Base-by-base conservation (phyloP, 495 filamentous ascomycete genomes). In the Chaetomidium leptoderma region DNA sequence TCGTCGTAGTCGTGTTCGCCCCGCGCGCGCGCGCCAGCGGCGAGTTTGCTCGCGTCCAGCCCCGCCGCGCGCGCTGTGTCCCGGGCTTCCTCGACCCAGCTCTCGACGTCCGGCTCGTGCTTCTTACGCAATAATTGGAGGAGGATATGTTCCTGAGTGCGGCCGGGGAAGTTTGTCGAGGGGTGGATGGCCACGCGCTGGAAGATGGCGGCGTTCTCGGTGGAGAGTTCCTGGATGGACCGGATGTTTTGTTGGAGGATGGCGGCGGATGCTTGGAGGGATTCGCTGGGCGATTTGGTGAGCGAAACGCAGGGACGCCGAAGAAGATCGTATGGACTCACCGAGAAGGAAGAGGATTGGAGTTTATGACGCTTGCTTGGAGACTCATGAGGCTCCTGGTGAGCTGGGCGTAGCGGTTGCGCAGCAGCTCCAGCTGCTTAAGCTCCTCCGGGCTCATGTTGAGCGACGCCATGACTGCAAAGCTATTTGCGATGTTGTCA, bases 51-150 rank as follows among this genome's bases (percentile, higher is more conserved):
- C 11, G 52, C 40, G 16, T 65, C 60, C 19, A 65, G 2, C 7
- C 65, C 62, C 14, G 61, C 56, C 10, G 61, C 39, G 13, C 56
- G 61, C 10, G 72, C 71, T 6, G 70, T 64, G 8, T 64, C 67
- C 5, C 81, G 79, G 8, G 84, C 86, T 39, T 85, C 77, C 9
- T 82, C 82, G 14, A 92, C 84, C 79, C 84, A 87, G 30, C 81
- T 81, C 59, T 90, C 87, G 26, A 90, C 83, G 4, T 80, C 75
- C 4, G 89, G 87, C 51, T 92, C 88, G 21, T 88, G 80, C 68
- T 92, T 92, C 71, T 92, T 93, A 19, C 90, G 83, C 21, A 93
- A 73, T 1, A 95, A 72, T 53, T 83, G 76, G 7, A 78, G 70
- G 1, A 92, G 80, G 5, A 85, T 72, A 42, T 63, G 71, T 45